Evolutionary conservation across 2,329 filamentous ascomycete species (phyloP), one percentile per base, ranked within the genome.

Genomic region (Aureobasidium subglaciale): DNA sequence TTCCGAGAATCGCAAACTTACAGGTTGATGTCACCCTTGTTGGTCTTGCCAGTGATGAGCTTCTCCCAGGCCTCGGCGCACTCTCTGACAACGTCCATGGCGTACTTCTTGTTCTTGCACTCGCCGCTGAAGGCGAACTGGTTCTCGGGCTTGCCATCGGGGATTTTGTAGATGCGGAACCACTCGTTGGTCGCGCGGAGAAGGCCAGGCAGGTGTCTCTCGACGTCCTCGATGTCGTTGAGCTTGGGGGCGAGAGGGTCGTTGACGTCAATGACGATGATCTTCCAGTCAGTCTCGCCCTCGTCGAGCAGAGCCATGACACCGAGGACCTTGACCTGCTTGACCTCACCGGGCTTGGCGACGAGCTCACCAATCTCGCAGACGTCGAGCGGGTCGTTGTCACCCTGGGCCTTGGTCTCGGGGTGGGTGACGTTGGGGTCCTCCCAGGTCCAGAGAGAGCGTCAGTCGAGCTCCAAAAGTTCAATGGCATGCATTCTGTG

Each of bases 101-200:
- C 93, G 75, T 97, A 96, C 87, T 87, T 90, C 85, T 91, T 95
- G 86, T 99, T 99, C 87, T 99, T 99, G 88, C 92, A 97, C 82
- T 99, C 93, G 80, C 93, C 93, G 59, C 91, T 96, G 82, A 99
- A 99, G 69, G 93, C 93, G 71, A 99, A 99, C 80, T 97, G 93
- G 85, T 99, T 99, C 87, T 99, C 93, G 68, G 92, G 91, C 90
- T 99, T 99, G 82, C 93, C 93, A 72, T 99, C 93, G 71, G 93
- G 93, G 77, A 99, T 99, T 84, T 99, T 99, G 87, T 99, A 99
- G 84, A 99, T 99, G 75, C 93, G 90, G 90, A 99, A 99, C 93
- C 93, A 99, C 82, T 99, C 93, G 72, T 99, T 99, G 72, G 92
- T 97, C 71, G 93, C 93, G 65, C 93, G 88, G 73, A 99, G 83